Percentiles rank a stretch among this genome's conserved stretches.
Conservation (phyloP, 2,329 filamentous ascomycete genomes). For the Fusarium domesticum region DNA sequence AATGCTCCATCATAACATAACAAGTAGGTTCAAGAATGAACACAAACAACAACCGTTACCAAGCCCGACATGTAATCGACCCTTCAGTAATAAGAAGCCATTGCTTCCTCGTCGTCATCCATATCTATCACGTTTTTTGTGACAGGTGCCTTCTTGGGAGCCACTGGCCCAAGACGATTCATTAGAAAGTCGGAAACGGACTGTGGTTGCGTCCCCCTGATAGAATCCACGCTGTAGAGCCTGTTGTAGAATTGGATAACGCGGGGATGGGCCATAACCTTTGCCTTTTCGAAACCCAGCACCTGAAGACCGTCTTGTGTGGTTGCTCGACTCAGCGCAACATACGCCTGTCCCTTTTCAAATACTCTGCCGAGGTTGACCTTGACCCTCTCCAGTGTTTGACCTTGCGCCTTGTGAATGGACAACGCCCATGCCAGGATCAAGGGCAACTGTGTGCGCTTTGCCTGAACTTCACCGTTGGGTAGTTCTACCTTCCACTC, state of each 20-base stretch:
- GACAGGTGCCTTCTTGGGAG: conserved; percentile 15
- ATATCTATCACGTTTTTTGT: conserved; percentile 29
- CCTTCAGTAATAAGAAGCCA: conserved; percentile 43
- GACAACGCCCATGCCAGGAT: conserved; percentile 96
- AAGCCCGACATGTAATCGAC: conserved; percentile 5
- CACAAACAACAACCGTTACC: conserved; percentile 1
- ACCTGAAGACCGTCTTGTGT: conserved; percentile 85
- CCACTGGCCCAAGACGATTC: conserved; percentile 32
- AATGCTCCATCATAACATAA: not conserved
- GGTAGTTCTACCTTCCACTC: conserved; percentile 98
- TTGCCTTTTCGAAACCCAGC: conserved; percentile 78
- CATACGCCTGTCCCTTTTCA: conserved; percentile 96
- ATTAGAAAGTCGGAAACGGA: conserved; percentile 41
- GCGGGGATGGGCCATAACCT: conserved; percentile 89
- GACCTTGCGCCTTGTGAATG: conserved; percentile 96
- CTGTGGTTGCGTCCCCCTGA: conserved; percentile 31
- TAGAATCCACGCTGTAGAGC: conserved; percentile 69
- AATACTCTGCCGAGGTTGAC: conserved; percentile 91
- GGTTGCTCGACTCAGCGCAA: conserved; percentile 89
- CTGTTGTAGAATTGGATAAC: conserved; percentile 84
- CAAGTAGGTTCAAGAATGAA: not conserved
- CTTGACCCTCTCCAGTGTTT: conserved; percentile 89
- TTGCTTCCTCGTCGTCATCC: conserved; percentile 51
- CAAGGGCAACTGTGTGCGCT: conserved; percentile 76
- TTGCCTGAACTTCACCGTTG: conserved; percentile 88